Percentiles rank a stretch among this genome's conserved stretches.
phyloP scores from a whole-genome alignment of 2,329 filamentous ascomycete species.

The Onygenales sp. region DNA sequence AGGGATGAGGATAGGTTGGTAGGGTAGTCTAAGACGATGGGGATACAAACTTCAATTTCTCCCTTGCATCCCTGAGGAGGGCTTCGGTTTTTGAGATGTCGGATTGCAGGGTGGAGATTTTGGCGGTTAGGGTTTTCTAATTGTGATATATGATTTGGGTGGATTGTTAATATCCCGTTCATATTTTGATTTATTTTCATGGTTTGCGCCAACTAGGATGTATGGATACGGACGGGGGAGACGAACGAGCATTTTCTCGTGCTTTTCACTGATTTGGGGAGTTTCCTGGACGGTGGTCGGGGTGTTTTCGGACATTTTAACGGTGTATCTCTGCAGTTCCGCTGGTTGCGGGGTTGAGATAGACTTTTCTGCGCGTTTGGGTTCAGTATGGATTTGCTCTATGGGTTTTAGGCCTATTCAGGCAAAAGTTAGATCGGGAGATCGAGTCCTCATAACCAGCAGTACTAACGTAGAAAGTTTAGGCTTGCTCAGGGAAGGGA shows the following conservation, averaged over 20 bases:
- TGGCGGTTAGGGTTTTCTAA: slow-evolving; percentile 34
- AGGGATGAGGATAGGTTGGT: background rate
- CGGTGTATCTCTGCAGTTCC: no score
- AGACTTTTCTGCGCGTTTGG: no score
- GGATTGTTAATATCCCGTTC: background rate
- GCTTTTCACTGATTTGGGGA: background rate
- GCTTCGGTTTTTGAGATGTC: slow-evolving; percentile 28
- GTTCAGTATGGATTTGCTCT: no score
- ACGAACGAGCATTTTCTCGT: slow-evolving; percentile 1
- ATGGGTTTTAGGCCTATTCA: no score
- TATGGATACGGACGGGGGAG: background rate
- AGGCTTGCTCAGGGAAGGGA: no score
- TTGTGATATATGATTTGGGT: background rate
- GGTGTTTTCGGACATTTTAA: background rate
- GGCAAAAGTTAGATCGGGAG: no score
- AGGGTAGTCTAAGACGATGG: slow-evolving; percentile 14
- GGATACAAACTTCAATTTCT: slow-evolving; percentile 26
- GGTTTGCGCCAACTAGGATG: background rate
- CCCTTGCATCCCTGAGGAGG: slow-evolving; percentile 24
- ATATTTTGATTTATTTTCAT: no score
- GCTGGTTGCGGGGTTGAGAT: no score
- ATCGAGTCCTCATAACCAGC: no score
- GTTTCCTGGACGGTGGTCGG: background rate
- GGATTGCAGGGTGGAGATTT: slow-evolving; percentile 37
- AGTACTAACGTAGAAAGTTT: no score